phyloP scores from a whole-genome alignment of 176 grass and related monocot genomes.

The maize (Zea mays) region DNA sequence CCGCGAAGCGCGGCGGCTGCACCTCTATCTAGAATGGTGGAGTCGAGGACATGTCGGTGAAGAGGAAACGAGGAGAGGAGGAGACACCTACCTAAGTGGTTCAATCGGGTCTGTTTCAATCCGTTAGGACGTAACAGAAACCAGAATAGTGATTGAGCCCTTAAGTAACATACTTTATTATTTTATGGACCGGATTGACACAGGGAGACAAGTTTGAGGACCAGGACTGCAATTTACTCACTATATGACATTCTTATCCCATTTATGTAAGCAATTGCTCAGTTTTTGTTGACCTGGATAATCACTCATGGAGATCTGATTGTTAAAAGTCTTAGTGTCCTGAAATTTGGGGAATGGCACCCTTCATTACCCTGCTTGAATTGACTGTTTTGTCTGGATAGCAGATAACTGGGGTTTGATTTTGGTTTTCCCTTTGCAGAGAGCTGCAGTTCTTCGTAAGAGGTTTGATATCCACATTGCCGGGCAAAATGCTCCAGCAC shows the following conservation, averaged over 20 bases:
- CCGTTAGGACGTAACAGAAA: no score
- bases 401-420: conserved; percentile 7
- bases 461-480: conserved; percentile 83
- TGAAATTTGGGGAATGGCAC: not conserved
- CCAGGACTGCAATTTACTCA: no score
- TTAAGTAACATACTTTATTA: no score
- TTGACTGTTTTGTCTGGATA: conserved; percentile 9
- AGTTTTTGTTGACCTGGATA: not conserved
- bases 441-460: conserved; percentile 68
- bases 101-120: no score
- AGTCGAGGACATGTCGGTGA: no score
- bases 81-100: no score
- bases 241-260: not conserved
- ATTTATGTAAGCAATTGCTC: not conserved
- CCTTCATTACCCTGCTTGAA: not conserved
- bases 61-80: no score
- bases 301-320: not conserved
- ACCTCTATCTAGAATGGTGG: no score
- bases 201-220: no score
- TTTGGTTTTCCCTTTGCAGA: conserved; percentile 40
- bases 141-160: no score
- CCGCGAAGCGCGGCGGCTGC: no score
- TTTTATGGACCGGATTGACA: no score
- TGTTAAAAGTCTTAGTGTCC: not conserved
- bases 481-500: conserved; percentile 72